Conservation (phyloP, 345 rosid genomes). For the Eucalyptus virginea region DNA sequence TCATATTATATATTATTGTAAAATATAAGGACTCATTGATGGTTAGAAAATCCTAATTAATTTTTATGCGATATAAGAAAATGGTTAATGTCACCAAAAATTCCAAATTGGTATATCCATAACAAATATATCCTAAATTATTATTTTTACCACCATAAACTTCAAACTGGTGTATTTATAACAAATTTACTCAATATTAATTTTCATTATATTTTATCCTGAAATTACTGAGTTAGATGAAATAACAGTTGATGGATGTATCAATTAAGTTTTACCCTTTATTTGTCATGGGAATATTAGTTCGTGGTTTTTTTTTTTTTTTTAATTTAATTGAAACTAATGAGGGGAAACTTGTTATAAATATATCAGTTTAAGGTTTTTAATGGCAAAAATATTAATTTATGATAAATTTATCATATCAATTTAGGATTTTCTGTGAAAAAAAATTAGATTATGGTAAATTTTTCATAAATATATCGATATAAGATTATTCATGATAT, state of each 20-base stretch:
- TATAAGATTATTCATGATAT: too few relatives aligned
- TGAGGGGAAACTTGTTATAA: accelerated
- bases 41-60: background rate
- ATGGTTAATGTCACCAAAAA: too few relatives aligned
- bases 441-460: too few relatives aligned
- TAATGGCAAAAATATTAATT: too few relatives aligned
- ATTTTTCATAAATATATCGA: accelerated
- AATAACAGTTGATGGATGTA: accelerated
- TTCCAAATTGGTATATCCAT: accelerated
- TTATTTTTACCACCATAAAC: accelerated
- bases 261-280: too few relatives aligned
- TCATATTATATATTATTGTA: background rate
- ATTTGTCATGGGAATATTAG: too few relatives aligned
- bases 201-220: accelerated
- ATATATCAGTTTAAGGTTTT: accelerated
- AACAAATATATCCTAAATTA: too few relatives aligned
- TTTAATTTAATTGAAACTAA: too few relatives aligned
- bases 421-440: accelerated
- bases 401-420: accelerated
- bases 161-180: accelerated
- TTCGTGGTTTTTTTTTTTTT: too few relatives aligned
- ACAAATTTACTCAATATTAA: too few relatives aligned
- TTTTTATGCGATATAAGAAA: background rate
- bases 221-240: too few relatives aligned
- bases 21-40: background rate